Percentiles rank a stretch among this genome's conserved stretches.
Conservation (phyloP, 371 early-diverging fungal species). For the Batrachochytrium dendrobatidis region DNA sequence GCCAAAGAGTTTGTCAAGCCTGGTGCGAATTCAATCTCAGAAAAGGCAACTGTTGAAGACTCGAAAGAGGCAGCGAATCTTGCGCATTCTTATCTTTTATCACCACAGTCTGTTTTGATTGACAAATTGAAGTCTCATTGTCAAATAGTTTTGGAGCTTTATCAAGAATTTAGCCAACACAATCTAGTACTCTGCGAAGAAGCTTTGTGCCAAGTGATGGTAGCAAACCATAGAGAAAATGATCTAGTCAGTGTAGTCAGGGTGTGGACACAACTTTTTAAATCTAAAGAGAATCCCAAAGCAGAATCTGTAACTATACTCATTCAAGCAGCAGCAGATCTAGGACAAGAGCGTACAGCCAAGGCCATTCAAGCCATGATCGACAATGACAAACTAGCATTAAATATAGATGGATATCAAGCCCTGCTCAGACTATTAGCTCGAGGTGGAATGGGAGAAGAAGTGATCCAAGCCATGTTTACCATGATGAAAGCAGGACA, state of each 20-base stretch:
- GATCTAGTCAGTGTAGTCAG: not conserved
- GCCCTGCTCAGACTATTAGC: not conserved
- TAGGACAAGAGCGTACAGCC: constrained; percentile 3
- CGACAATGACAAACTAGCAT: not conserved
- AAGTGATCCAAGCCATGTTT: not conserved
- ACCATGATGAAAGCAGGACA: not conserved
- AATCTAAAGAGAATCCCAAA: not conserved
- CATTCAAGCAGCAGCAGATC: not conserved
- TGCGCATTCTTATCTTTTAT: no score
- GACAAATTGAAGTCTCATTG: no score
- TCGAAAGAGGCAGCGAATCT: no score
- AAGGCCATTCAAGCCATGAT: not conserved
- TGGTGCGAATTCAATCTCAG: no score
- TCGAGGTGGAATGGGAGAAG: not conserved
- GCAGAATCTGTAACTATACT: not conserved
- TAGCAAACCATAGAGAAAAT: not conserved
- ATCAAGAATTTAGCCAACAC: not conserved
- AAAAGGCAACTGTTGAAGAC: no score
- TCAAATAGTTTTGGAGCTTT: not conserved
- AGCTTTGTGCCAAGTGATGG: not conserved
- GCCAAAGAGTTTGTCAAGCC: no score
- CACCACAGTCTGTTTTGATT: no score
- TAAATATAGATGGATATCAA: not conserved
- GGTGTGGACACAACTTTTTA: not conserved
- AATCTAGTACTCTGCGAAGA: not conserved